phyloP scores from a whole-genome alignment of 2,329 filamentous ascomycete genomes.

The Karstenula rhodostoma region DNA sequence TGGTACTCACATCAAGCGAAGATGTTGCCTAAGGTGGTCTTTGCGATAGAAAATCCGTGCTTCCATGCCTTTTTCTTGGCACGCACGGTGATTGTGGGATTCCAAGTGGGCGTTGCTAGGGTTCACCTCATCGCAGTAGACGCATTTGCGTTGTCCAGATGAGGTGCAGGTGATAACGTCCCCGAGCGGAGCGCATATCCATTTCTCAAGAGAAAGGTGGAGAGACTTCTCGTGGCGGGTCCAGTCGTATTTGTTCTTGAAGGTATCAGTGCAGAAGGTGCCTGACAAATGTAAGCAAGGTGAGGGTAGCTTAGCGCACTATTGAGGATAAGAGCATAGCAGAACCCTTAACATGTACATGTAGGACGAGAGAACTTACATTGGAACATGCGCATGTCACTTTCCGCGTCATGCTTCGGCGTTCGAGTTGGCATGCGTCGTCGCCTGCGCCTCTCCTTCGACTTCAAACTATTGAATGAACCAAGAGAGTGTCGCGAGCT shows the following conservation, averaged over 20 bases:
- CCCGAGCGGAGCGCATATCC: conserved; percentile 66
- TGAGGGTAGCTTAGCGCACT: not conserved
- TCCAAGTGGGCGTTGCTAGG: conserved; percentile 65
- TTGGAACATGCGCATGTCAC: conserved; percentile 40
- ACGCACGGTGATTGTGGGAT: conserved; percentile 67
- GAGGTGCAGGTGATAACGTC: conserved; percentile 63
- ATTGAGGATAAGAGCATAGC: not conserved
- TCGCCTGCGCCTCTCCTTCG: conserved; percentile 65
- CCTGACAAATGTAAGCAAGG: not conserved
- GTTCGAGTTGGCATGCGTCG: conserved; percentile 57
- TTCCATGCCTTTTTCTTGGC: conserved; percentile 70
- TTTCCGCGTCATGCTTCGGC: conserved; percentile 33
- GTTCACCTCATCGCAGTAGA: conserved; percentile 65
- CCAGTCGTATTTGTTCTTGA: conserved; percentile 54
- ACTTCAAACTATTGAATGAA: conserved; percentile 62
- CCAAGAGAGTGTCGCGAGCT: conserved; percentile 65
- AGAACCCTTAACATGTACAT: not conserved
- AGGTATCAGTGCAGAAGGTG: conserved; percentile 51
- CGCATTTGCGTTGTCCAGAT: conserved; percentile 65
- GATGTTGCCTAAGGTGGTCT: conserved; percentile 68
- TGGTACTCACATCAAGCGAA: conserved; percentile 59
- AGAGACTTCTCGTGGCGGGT: conserved; percentile 51
- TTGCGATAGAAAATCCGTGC: conserved; percentile 72
- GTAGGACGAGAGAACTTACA: conserved; percentile 23
- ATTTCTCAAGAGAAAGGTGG: conserved; percentile 50